These are phyloP conservation scores for Phyllosticta citribraziliensis DNA, from an alignment of 2,329 filamentous ascomycete species.

Conservation along the genomic window DNA sequence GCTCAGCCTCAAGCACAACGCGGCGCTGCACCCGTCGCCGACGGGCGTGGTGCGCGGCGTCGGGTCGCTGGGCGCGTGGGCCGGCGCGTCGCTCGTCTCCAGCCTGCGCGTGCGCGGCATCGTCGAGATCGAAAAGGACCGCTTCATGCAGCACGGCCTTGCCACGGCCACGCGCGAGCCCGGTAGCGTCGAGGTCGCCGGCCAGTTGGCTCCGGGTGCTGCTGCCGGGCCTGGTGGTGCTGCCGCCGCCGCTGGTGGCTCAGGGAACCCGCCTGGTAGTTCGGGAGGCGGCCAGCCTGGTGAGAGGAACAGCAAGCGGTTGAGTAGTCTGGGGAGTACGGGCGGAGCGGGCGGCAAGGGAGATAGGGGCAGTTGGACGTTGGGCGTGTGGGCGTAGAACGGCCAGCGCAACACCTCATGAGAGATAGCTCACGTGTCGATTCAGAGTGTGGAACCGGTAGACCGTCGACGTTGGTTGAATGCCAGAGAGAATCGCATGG, in stretches of 20 bases:
- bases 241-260: neutral
- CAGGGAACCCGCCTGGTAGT: neutral
- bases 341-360: conserved; percentile 14
- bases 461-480: too few relatives aligned
- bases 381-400: conserved; percentile 29
- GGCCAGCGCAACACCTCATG: neutral
- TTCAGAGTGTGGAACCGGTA: too few relatives aligned
- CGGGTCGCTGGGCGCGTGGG: conserved; percentile 64
- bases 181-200: conserved; percentile 10
- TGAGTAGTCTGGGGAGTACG: conserved; percentile 3
- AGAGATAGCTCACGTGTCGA: neutral
- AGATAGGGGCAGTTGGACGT: conserved; percentile 28
- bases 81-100: conserved; percentile 60
- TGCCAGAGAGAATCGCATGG: too few relatives aligned
- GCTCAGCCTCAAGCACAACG: conserved; percentile 33
- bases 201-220: neutral
- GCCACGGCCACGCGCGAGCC: conserved; percentile 47
- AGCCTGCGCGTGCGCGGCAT: conserved; percentile 60
- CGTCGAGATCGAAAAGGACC: conserved; percentile 60
- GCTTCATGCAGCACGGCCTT: conserved; percentile 59
- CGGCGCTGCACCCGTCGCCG: conserved; percentile 25
- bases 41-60: conserved; percentile 56
- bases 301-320: neutral
- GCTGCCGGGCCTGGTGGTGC: neutral
- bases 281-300: neutral